Base-by-base conservation (phyloP, 352 stramenopile species). In the Globisporangium lucens region DNA sequence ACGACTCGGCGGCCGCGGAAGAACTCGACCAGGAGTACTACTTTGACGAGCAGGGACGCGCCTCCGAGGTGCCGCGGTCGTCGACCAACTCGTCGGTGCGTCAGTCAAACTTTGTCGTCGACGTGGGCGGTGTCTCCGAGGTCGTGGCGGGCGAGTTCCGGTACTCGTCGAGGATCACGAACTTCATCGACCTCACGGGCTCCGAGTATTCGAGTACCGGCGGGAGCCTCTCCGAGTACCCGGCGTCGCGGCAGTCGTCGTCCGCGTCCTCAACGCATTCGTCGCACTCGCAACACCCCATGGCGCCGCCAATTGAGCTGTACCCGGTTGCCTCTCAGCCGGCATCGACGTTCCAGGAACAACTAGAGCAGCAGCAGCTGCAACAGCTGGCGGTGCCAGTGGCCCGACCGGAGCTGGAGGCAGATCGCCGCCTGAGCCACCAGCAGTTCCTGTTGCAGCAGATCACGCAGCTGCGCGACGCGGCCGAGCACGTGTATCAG, bases 401-500 rank as follows among this genome's bases (percentile, higher is more conserved):
- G 7, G 29, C 56, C 22, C 38, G 22, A 7, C 22, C 58, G 15
- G 22, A 35, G 24, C 6, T 33, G 51, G 24, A 56, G 22, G 51
- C 51, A 27, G 38, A 52, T 3, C 36, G 35, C 6, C 58, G 36
- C n/a, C 24, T 51, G 51, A 67, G 61, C 8, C 51, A 63, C 9
- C 64, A 69, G 29, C 30, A 61, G 33, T 36, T 66, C 10, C 29
- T 70, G 22, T 33, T 59, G 65, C 62, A 78, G 35, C 76, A 83
- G 56, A 83, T 83, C 74, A 74, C 73, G 30, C 68, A 82, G 68
- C 70, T 83, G 63, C 75, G 73, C 2, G 67, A 80, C 35, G 75
- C 76, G 2, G 76, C 75, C 52, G 76, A 83, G 65, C 78, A 80
- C 66, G 79, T 77, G 56, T 83, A 83, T 56, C 71, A 76, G 41